These are phyloP conservation scores for Fusarium sp. DNA, from an alignment of 2,329 filamentous ascomycete genomes.

Conservation along the genomic window DNA sequence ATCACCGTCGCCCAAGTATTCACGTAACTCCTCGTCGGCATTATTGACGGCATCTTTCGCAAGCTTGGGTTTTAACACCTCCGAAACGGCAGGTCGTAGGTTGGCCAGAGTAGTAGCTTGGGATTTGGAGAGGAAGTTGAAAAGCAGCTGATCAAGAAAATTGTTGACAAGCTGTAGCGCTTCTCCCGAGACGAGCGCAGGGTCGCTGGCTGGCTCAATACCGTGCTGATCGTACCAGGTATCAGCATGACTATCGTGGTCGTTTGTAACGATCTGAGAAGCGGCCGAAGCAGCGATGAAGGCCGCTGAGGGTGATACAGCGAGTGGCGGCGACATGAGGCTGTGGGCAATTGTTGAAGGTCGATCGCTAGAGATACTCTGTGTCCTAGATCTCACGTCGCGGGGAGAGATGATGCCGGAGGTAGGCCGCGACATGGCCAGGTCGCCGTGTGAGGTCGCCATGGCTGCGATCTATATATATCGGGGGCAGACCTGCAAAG, in stretches of 20 bases:
- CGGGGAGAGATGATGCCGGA: slow-evolving; percentile 50
- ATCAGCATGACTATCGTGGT: slow-evolving; percentile 80
- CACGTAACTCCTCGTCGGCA: slow-evolving; percentile 86
- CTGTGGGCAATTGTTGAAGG: slow-evolving; percentile 69
- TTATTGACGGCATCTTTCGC: slow-evolving; percentile 85
- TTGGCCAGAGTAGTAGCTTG: slow-evolving; percentile 80
- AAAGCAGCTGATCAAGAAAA: slow-evolving; percentile 93
- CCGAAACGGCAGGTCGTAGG: slow-evolving; percentile 83
- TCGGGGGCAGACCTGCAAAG: slow-evolving; percentile 37
- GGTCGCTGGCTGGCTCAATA: slow-evolving; percentile 71
- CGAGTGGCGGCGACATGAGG: slow-evolving; percentile 72
- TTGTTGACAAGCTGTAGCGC: slow-evolving; percentile 85
- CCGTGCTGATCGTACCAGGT: slow-evolving; percentile 76
- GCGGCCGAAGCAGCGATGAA: slow-evolving; percentile 92
- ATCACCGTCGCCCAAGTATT: slow-evolving; percentile 83
- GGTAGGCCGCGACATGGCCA: slow-evolving; percentile 47
- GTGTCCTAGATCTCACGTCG: slow-evolving; percentile 60
- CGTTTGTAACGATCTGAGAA: slow-evolving; percentile 89
- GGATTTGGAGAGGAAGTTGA: slow-evolving; percentile 84
- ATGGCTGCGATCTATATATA: slow-evolving; percentile 42
- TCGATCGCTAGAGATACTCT: slow-evolving; percentile 77
- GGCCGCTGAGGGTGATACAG: slow-evolving; percentile 79
- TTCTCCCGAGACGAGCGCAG: slow-evolving; percentile 76
- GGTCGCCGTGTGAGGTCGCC: slow-evolving; percentile 43
- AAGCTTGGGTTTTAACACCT: slow-evolving; percentile 89